Evolutionary conservation across 2,329 filamentous ascomycete species (phyloP), one percentile per base, ranked within the genome.

Genomic region (Penicillium sp.): DNA sequence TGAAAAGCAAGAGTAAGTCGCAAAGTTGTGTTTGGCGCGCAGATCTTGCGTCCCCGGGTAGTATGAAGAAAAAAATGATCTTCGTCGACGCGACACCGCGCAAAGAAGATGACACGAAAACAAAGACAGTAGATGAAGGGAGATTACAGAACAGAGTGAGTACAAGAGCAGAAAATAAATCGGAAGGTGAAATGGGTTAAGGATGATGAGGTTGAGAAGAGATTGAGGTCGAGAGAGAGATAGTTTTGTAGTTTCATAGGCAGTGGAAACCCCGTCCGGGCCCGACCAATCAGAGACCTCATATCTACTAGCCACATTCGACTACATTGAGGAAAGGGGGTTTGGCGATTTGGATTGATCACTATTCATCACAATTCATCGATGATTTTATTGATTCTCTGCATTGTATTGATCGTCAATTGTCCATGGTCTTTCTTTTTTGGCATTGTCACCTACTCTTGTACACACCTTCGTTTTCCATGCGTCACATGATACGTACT

Each of bases 181-280:
- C 21, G 43, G 35, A 48, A 50, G 49, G 42, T 27, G 37, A 41
- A 61, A 54, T 42, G 38, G 46, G 38, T 8, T 52, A 21, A 48
- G 12, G 46, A 60, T 53, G 53, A 56, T 43, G 55, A 48, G 33
- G 50, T 53, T 40, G 55, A 51, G 58, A 57, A 54, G 57, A 53
- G 57, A 50, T 57, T 54, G 33, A 59, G 45, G 58, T 57, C 54
- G 57, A 67, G 64, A 67, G 62, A 67, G 67, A 66, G 66, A 66
- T 56, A 55, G 60, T 61, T 68, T 67, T 57, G 55, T 57, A 66
- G 60, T 64, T 67, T 68, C 50, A 53, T 46, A 53, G 41, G 40
- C 50, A 53, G 50, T 53, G 50, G 50, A 37, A 53, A 53, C 50
- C 50, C 53, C 52, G 52, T 47, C 42, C 35, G 19, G 21, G 29